phyloP scores from a whole-genome alignment of 2,329 filamentous ascomycete species.

The Venturia aucupariae region DNA sequence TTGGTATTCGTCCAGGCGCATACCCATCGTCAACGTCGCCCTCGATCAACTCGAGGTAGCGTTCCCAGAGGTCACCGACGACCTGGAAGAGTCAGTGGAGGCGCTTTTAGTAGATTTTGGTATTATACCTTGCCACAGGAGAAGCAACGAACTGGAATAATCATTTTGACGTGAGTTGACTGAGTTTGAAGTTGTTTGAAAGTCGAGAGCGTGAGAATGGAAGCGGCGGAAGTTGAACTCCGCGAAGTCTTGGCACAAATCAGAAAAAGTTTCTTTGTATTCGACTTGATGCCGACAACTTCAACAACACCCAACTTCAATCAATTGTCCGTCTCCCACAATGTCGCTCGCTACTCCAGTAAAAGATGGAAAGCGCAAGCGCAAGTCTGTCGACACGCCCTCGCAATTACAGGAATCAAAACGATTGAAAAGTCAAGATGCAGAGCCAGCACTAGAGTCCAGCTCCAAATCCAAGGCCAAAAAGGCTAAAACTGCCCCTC shows the following conservation, averaged over 20 bases:
- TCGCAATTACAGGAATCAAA: not conserved
- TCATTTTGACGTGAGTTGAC: conserved; percentile 58
- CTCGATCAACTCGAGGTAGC: conserved; percentile 81
- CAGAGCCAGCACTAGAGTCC: not conserved
- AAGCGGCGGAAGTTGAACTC: not conserved
- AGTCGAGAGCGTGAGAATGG: not conserved
- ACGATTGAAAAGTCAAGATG: conserved; percentile 3
- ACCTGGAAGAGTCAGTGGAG: conserved; percentile 52
- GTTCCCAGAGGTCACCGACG: conserved; percentile 94
- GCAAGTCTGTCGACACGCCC: not conserved
- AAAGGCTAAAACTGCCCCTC: not conserved
- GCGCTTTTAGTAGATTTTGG: conserved; percentile 15
- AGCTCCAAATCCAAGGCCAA: not conserved
- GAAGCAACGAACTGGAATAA: conserved; percentile 97
- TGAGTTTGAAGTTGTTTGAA: not conserved
- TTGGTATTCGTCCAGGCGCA: conserved; percentile 8
- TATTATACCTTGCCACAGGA: conserved; percentile 87
- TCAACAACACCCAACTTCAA: not conserved
- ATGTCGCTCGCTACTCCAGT: not conserved
- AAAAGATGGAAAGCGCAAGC: conserved; percentile 7
- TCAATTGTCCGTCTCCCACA: not conserved
- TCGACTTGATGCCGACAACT: not conserved
- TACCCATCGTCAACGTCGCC: conserved; percentile 37
- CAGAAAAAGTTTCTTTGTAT: not conserved
- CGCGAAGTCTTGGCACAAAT: not conserved